These are phyloP conservation scores for Miscanthus lutarioriparius DNA, from an alignment of 176 grass and related monocot species.

Conservation along the genomic window DNA sequence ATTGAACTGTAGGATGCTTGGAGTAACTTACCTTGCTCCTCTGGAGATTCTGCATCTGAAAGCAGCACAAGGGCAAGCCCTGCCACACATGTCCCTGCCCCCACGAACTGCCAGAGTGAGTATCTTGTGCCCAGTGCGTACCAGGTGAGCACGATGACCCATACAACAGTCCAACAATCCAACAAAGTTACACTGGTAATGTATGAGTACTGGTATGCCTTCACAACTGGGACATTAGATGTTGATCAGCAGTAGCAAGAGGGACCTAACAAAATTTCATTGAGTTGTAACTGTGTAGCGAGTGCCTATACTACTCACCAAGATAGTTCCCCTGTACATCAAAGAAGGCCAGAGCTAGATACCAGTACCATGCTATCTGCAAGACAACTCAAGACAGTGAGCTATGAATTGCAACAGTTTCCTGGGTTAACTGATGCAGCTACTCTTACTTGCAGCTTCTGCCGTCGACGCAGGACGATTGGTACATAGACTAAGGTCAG, in stretches of 20 bases:
- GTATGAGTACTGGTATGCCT: slow-evolving; percentile 78
- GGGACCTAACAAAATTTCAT: neutral
- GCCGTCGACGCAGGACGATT: slow-evolving; percentile 52
- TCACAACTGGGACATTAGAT: slow-evolving; percentile 47
- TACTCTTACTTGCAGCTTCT: slow-evolving; percentile 52
- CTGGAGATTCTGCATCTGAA: slow-evolving; percentile 49
- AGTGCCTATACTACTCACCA: slow-evolving; percentile 35
- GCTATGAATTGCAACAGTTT: slow-evolving; percentile 1
- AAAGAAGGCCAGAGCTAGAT: slow-evolving; percentile 62
- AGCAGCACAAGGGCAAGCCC: slow-evolving; percentile 73
- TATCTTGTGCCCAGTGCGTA: slow-evolving; percentile 66
- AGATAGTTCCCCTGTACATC: slow-evolving; percentile 87
- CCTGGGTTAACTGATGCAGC: neutral
- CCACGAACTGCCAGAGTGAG: slow-evolving; percentile 58
- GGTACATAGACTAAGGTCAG: slow-evolving; percentile 62
- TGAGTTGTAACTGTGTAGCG: neutral
- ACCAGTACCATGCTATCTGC: slow-evolving; percentile 96
- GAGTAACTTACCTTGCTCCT: slow-evolving; percentile 32
- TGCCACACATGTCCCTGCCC: slow-evolving; percentile 51
- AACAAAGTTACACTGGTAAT: slow-evolving; percentile 76
- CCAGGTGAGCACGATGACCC: slow-evolving; percentile 76
- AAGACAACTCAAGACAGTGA: slow-evolving; percentile 30
- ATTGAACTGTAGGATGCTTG: neutral
- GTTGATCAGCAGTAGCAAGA: slow-evolving; percentile 1
- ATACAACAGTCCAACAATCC: slow-evolving; percentile 81